Evolutionary conservation across 2,329 filamentous ascomycete species (phyloP).

Genomic region (Trichoderma harzianum): DNA sequence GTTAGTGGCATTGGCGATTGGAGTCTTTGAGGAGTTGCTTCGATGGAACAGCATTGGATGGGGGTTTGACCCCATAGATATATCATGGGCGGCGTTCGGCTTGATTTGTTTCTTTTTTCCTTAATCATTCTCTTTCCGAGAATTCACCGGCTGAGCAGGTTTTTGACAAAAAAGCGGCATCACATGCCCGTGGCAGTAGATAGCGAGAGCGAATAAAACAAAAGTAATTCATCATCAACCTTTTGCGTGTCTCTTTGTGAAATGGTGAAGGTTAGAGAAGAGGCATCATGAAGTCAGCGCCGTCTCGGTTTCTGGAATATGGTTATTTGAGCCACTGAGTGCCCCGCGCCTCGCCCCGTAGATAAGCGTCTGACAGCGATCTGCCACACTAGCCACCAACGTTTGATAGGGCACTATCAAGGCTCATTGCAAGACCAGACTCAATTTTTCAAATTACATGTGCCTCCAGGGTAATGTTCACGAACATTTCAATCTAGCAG

Average conservation of each 20-base stretch:
- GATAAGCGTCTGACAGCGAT: slow-evolving; percentile 6
- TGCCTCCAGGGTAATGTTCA: neutral
- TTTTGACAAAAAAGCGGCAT: neutral
- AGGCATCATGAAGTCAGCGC: neutral
- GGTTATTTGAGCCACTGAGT: neutral
- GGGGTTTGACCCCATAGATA: neutral
- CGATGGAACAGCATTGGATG: neutral
- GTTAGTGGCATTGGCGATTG: slow-evolving; percentile 11
- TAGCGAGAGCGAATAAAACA: neutral
- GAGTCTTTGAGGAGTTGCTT: slow-evolving; percentile 12
- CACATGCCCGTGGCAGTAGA: neutral
- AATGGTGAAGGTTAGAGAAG: neutral
- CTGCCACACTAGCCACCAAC: neutral
- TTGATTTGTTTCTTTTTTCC: neutral
- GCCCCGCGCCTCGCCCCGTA: slow-evolving; percentile 9
- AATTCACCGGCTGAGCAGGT: neutral
- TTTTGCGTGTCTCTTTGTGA: neutral
- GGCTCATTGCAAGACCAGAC: neutral
- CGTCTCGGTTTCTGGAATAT: neutral
- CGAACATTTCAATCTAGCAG: neutral
- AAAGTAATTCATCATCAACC: neutral
- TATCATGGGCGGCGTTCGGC: slow-evolving; percentile 16
- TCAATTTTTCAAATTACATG: neutral
- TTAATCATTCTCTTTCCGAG: neutral
- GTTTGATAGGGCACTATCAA: neutral